Evolutionary conservation across 768 basidiomycete genomes (phyloP).

Genomic region (Podaxis pistillaris): DNA sequence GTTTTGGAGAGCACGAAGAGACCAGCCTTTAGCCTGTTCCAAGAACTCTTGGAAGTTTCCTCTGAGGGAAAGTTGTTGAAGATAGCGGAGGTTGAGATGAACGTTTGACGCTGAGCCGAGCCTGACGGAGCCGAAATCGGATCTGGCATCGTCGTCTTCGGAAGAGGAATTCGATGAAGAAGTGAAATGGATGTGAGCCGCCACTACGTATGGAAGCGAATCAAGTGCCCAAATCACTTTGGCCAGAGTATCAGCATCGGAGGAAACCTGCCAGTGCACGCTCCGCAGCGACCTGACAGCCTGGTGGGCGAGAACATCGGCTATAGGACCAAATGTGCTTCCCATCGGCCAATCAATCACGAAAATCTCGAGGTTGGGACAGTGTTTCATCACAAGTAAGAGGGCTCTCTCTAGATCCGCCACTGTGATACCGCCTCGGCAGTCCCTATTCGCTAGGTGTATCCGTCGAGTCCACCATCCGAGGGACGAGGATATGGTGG

Average conservation of each 20-base stretch:
- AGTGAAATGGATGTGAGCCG: conserved; percentile 56
- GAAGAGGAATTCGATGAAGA: conserved; percentile 25
- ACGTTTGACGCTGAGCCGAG: conserved; percentile 64
- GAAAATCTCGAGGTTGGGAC: conserved; percentile 74
- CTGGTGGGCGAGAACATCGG: conserved; percentile 56
- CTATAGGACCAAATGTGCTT: conserved; percentile 58
- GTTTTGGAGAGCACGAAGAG: conserved; percentile 55
- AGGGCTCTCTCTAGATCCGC: conserved; percentile 54
- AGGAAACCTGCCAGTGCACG: conserved; percentile 56
- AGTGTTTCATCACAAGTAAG: conserved; percentile 56
- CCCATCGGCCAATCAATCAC: conserved; percentile 66
- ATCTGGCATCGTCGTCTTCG: conserved; percentile 37
- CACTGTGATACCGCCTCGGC: conserved; percentile 38
- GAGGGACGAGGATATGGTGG: conserved; percentile 42
- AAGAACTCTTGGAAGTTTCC: conserved; percentile 65
- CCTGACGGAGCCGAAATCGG: conserved; percentile 32
- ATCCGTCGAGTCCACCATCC: conserved; percentile 76
- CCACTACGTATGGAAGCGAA: conserved; percentile 54
- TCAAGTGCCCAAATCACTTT: conserved; percentile 75
- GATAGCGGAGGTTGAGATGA: conserved; percentile 47
- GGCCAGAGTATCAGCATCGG: conserved; percentile 43
- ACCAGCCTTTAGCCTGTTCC: conserved; percentile 69
- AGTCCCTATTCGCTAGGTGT: conserved; percentile 37
- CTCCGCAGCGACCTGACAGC: conserved; percentile 54
- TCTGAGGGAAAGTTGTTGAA: conserved; percentile 62